These are phyloP conservation scores for Thalassiosira sp. DNA, from an alignment of 352 stramenopile genomes.

Conservation along the genomic window DNA sequence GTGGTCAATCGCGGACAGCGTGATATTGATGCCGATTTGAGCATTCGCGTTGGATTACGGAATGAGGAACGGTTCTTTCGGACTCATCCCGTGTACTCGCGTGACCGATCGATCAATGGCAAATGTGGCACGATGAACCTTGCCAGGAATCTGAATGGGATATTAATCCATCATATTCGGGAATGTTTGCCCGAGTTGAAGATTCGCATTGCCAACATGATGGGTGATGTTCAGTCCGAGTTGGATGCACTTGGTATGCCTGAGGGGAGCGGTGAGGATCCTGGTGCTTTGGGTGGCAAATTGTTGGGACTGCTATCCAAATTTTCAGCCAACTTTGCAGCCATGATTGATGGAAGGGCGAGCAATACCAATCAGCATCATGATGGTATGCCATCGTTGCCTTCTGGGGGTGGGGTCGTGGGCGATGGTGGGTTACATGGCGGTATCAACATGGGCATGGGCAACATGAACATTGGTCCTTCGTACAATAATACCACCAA, in stretches of 20 bases:
- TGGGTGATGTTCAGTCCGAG: conserved; percentile 93
- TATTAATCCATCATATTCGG: conserved; percentile 99
- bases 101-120: conserved; percentile 85
- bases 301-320: conserved; percentile 94
- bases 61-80: conserved; percentile 98
- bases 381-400: conserved; percentile 50
- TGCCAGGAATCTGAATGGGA: conserved; percentile 95
- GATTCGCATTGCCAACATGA: conserved; percentile 94
- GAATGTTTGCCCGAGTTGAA: conserved; percentile 99
- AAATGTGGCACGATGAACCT: conserved; percentile 96
- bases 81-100: conserved; percentile 92
- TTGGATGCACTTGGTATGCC: conserved; percentile 93
- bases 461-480: conserved; percentile 27
- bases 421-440: conserved; percentile 14
- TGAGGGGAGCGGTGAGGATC: conserved; percentile 24
- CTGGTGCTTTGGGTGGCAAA: conserved; percentile 88
- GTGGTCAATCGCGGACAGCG: conserved; percentile 98
- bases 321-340: conserved; percentile 86
- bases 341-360: conserved; percentile 82
- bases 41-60: conserved; percentile 90
- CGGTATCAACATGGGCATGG: conserved; percentile 44
- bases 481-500: conserved; percentile 6
- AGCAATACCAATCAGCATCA: conserved; percentile 61
- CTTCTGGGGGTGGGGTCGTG: conserved; percentile 1
- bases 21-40: conserved; percentile 96